phyloP scores from a whole-genome alignment of 768 basidiomycete species.

The Panus rudis region DNA sequence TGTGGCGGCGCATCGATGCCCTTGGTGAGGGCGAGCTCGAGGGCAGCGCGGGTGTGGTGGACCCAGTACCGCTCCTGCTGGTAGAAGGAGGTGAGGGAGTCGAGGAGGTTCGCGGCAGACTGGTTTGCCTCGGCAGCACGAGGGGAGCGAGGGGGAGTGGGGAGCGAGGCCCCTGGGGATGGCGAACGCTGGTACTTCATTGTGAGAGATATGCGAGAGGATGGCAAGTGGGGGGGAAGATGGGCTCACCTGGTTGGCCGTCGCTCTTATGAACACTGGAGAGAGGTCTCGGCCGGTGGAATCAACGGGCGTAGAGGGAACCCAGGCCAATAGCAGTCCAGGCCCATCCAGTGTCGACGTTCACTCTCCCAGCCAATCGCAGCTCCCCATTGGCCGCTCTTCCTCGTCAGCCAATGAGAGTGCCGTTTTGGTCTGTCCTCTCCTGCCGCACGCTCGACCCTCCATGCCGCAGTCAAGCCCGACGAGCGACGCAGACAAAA shows the following conservation, averaged over 20 bases:
- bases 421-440: slow-evolving; percentile 6
- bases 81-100: slow-evolving; percentile 60
- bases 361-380: slow-evolving; percentile 18
- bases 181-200: slow-evolving; percentile 8
- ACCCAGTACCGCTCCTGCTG: slow-evolving; percentile 70
- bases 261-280: slow-evolving; percentile 13
- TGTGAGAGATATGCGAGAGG: not conserved
- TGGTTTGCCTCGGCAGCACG: not conserved
- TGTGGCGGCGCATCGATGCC: slow-evolving; percentile 22
- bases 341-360: slow-evolving; percentile 6
- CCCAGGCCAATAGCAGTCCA: slow-evolving; percentile 21
- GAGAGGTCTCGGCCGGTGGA: slow-evolving; percentile 19
- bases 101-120: slow-evolving; percentile 48
- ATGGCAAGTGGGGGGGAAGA: not conserved
- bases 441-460: not conserved
- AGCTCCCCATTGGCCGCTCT: slow-evolving; percentile 11
- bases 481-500: too few species aligned
- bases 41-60: slow-evolving; percentile 53
- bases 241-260: slow-evolving; percentile 5
- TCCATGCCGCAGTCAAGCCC: not conserved
- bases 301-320: slow-evolving; percentile 4
- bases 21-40: slow-evolving; percentile 41
- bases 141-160: slow-evolving; percentile 8
- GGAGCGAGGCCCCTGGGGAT: slow-evolving; percentile 5
- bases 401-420: slow-evolving; percentile 7